Evolutionary conservation across 768 basidiomycete genomes (phyloP).

Genomic region (Agrocybe praecox): DNA sequence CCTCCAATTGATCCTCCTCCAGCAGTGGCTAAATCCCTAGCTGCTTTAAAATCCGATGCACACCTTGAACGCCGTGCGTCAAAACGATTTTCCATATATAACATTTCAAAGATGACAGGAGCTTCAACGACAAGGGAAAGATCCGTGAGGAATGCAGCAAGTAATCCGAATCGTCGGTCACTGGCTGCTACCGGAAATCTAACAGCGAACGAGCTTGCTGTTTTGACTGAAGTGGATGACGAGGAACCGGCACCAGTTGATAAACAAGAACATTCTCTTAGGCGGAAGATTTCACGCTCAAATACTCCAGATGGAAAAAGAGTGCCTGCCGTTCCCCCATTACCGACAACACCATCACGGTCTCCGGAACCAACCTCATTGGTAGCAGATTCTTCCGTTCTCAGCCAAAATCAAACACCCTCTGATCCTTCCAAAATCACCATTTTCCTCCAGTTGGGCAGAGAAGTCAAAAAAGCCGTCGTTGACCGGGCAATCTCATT

Average conservation of each 20-base stretch:
- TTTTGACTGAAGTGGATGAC: slow-evolving; percentile 76
- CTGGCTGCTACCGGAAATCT: slow-evolving; percentile 63
- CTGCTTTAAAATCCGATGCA: slow-evolving; percentile 85
- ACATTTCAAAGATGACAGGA: slow-evolving; percentile 91
- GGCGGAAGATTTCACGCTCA: slow-evolving; percentile 29
- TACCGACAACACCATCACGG: slow-evolving; percentile 46
- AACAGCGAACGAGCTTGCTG: slow-evolving; percentile 72
- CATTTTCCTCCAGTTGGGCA: slow-evolving; percentile 87
- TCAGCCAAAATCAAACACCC: slow-evolving; percentile 15
- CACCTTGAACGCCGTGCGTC: slow-evolving; percentile 86
- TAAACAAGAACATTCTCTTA: slow-evolving; percentile 21
- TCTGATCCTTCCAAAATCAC: slow-evolving; percentile 48
- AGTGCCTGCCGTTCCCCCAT: slow-evolving; percentile 47
- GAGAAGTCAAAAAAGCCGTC: slow-evolving; percentile 86
- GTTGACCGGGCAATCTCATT: slow-evolving; percentile 75
- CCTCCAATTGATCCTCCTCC: slow-evolving; percentile 34
- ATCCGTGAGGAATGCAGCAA: slow-evolving; percentile 36
- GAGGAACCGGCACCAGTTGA: slow-evolving; percentile 38
- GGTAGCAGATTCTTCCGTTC: slow-evolving; percentile 7
- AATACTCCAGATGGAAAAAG: slow-evolving; percentile 40
- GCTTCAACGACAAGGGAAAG: slow-evolving; percentile 48
- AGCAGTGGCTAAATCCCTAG: slow-evolving; percentile 78
- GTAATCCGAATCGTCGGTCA: slow-evolving; percentile 64
- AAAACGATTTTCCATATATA: slow-evolving; percentile 94
- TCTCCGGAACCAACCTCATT: slow-evolving; percentile 36